phyloP scores from a whole-genome alignment of 495 filamentous ascomycete genomes.

The Tuber melanosporum region DNA sequence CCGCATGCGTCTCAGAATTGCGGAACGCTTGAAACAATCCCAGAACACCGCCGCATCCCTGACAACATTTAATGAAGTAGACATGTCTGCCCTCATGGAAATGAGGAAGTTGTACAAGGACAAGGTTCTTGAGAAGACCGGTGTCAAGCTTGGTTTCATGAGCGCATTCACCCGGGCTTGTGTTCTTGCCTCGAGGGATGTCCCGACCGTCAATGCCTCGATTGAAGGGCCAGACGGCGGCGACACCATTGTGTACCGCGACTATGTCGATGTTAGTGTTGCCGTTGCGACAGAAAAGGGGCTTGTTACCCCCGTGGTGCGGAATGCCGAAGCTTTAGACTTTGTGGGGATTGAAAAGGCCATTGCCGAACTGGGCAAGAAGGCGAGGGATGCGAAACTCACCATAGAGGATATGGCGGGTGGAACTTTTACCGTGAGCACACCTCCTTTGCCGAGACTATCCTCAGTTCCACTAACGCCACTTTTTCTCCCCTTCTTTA shows the following conservation, averaged over 20 bases:
- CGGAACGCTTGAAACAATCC: constrained; percentile 96
- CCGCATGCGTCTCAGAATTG: constrained; percentile 94
- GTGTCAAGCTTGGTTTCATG: constrained; percentile 98
- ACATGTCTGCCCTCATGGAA: constrained; percentile 97
- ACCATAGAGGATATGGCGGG: constrained; percentile 99
- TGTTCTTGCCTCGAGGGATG: constrained; percentile 85
- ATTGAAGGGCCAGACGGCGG: constrained; percentile 93
- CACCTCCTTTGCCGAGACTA: neutral
- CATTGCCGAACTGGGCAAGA: constrained; percentile 92
- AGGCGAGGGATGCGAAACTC: constrained; percentile 93
- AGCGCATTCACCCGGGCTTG: constrained; percentile 90
- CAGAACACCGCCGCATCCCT: constrained; percentile 97
- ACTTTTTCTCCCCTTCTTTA: neutral
- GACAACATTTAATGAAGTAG: constrained; percentile 98
- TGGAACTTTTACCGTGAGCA: constrained; percentile 71
- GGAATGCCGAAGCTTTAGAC: constrained; percentile 83
- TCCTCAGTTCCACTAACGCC: neutral
- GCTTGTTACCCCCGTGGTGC: constrained; percentile 90
- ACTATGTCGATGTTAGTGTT: constrained; percentile 96
- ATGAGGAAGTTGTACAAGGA: constrained; percentile 97
- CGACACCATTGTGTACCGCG: constrained; percentile 95
- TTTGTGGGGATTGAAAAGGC: constrained; percentile 81
- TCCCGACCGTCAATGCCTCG: constrained; percentile 94
- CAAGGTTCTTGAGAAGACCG: constrained; percentile 87
- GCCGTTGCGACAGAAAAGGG: constrained; percentile 98